Conservation (phyloP, 1,284 basidiomycete genomes). For the Leccinum holopus region DNA sequence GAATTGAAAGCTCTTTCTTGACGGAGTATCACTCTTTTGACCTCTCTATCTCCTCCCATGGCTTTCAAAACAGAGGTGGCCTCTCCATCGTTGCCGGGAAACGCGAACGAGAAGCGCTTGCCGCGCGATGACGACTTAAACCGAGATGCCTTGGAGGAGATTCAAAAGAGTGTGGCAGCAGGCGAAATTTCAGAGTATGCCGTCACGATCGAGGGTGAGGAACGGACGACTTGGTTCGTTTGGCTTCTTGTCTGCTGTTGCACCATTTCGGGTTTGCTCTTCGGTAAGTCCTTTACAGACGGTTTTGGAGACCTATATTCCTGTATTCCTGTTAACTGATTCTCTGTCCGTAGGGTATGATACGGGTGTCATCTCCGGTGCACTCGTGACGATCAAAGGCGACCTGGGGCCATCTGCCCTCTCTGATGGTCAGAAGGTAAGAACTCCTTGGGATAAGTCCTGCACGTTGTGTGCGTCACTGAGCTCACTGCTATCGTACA, state of each 20-base stretch:
- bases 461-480: background rate
- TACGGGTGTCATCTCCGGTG: conserved; percentile 77
- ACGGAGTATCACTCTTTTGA: background rate
- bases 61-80: background rate
- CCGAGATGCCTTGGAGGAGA: conserved; percentile 14
- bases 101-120: conserved; percentile 4
- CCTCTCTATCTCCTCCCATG: conserved; percentile 10
- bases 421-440: conserved; percentile 65
- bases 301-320: background rate
- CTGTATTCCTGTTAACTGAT: conserved; percentile 2
- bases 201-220: conserved; percentile 68
- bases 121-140: background rate
- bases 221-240: conserved; percentile 66
- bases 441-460: background rate
- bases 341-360: conserved; percentile 61
- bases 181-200: conserved; percentile 61
- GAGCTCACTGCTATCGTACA: conserved; percentile 25
- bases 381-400: conserved; percentile 68
- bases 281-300: conserved; percentile 48
- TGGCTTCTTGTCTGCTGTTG: conserved; percentile 67
- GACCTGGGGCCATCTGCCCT: conserved; percentile 64
- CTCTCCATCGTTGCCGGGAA: background rate
- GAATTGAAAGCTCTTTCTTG: background rate
- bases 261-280: conserved; percentile 74
- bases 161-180: conserved; percentile 18